Conservation (phyloP, 1,284 basidiomycete genomes). For the Naganishia sp. region DNA sequence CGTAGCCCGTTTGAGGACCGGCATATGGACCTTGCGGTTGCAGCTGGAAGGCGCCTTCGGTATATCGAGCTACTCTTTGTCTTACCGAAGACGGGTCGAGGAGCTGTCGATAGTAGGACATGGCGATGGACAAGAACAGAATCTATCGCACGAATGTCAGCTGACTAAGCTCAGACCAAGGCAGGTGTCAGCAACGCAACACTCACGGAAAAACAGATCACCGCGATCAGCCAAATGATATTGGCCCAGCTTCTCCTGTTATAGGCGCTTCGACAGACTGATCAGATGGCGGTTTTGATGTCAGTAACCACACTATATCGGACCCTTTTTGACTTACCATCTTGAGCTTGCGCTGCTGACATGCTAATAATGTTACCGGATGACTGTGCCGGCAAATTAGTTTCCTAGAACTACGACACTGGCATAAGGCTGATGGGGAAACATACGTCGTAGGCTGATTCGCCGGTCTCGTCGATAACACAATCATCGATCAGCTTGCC, state of each 20-base stretch:
- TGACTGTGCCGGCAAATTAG: not conserved
- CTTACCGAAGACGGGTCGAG: slow-evolving; percentile 62
- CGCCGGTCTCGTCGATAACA: slow-evolving; percentile 15
- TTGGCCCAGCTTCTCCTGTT: slow-evolving; percentile 63
- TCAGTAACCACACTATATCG: not conserved
- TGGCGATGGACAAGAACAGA: slow-evolving; percentile 64
- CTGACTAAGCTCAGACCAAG: not conserved
- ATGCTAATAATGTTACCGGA: slow-evolving; percentile 5
- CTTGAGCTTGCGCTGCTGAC: slow-evolving; percentile 16
- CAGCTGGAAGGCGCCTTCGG: slow-evolving; percentile 25
- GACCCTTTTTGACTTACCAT: slow-evolving; percentile 1
- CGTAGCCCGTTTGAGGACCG: slow-evolving; percentile 35
- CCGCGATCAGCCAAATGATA: slow-evolving; percentile 63
- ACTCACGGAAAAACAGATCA: slow-evolving; percentile 47
- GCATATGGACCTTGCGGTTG: slow-evolving; percentile 40
- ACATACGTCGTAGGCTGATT: slow-evolving; percentile 13
- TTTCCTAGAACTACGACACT: too few relatives aligned
- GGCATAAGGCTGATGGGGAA: too few relatives aligned
- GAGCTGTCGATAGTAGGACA: slow-evolving; percentile 69
- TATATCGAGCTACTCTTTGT: slow-evolving; percentile 47
- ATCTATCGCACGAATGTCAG: slow-evolving; percentile 54
- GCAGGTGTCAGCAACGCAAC: not conserved
- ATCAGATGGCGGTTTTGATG: not conserved
- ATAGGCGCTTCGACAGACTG: slow-evolving; percentile 62
- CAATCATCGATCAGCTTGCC: slow-evolving; percentile 19